phyloP scores from a whole-genome alignment of 768 basidiomycete genomes.

The Suillus luteus region DNA sequence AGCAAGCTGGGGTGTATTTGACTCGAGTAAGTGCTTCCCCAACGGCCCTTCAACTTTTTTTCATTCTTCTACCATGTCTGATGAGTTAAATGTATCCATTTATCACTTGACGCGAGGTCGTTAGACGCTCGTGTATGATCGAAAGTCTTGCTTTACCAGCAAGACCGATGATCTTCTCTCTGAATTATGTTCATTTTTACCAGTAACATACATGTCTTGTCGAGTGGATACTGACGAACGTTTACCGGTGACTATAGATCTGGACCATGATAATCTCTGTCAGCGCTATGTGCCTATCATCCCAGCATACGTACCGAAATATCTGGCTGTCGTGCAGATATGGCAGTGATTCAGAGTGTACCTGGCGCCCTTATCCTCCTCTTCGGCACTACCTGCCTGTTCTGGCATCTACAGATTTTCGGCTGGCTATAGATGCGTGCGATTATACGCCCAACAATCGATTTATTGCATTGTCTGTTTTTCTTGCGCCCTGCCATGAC shows the following conservation, averaged over 20 bases:
- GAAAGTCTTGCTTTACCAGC: slow-evolving; percentile 17
- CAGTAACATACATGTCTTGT: slow-evolving; percentile 15
- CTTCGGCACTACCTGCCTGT: background rate
- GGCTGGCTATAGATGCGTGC: background rate
- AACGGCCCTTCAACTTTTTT: background rate
- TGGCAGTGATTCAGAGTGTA: background rate
- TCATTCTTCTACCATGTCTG: background rate
- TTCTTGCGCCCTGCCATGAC: slow-evolving; percentile 12
- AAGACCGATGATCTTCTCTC: slow-evolving; percentile 36
- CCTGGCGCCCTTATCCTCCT: background rate
- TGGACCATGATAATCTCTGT: slow-evolving; percentile 7
- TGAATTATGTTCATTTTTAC: slow-evolving; percentile 22
- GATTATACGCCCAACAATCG: background rate
- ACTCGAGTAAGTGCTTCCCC: background rate
- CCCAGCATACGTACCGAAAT: slow-evolving; percentile 5
- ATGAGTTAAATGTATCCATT: slow-evolving; percentile 1
- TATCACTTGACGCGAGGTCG: slow-evolving; percentile 28
- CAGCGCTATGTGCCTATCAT: slow-evolving; percentile 1
- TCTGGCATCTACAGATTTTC: slow-evolving; percentile 1
- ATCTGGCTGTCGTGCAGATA: background rate
- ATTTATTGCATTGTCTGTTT: slow-evolving; percentile 6
- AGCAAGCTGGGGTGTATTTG: background rate
- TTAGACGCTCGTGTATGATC: slow-evolving; percentile 32
- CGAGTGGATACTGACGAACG: slow-evolving; percentile 6
- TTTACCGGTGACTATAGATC: background rate